Conservation (phyloP, 2,329 filamentous ascomycete species). For the Penicillium sp. region DNA sequence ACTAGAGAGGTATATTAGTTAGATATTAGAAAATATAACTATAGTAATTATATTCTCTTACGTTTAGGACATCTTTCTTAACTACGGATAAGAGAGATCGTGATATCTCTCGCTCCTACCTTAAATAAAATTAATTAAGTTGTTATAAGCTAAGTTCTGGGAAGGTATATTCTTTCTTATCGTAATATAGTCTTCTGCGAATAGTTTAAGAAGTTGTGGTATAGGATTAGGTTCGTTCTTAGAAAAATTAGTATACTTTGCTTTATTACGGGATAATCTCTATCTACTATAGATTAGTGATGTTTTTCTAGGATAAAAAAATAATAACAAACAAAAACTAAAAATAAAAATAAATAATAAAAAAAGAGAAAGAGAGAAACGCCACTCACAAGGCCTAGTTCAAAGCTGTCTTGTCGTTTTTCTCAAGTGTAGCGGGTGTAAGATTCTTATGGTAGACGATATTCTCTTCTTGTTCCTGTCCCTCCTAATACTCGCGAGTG, state of each 20-base stretch:
- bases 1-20: conserved; percentile 1
- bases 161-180: conserved; percentile 1
- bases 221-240: conserved; percentile 5
- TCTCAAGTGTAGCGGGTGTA: conserved; percentile 1
- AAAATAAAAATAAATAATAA: no score
- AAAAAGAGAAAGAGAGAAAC: no score
- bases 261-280: conserved; percentile 8
- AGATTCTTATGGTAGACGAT: conserved; percentile 6
- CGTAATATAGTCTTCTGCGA: neutral
- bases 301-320: no score
- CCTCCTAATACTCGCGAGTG: conserved; percentile 8
- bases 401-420: conserved; percentile 1
- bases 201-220: conserved; percentile 13
- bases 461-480: conserved; percentile 7
- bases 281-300: conserved; percentile 2
- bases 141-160: conserved; percentile 4
- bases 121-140: conserved; percentile 10
- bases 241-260: conserved; percentile 2
- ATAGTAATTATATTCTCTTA: no score
- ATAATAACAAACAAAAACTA: no score
- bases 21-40: no score
- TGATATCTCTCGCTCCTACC: conserved; percentile 16
- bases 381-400: conserved; percentile 6
- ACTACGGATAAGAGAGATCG: conserved; percentile 4
- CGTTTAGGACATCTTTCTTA: conserved; percentile 16